Evolutionary conservation across 73 alveolate species (phyloP).

Genomic region (Paramecium sexaurelia): DNA sequence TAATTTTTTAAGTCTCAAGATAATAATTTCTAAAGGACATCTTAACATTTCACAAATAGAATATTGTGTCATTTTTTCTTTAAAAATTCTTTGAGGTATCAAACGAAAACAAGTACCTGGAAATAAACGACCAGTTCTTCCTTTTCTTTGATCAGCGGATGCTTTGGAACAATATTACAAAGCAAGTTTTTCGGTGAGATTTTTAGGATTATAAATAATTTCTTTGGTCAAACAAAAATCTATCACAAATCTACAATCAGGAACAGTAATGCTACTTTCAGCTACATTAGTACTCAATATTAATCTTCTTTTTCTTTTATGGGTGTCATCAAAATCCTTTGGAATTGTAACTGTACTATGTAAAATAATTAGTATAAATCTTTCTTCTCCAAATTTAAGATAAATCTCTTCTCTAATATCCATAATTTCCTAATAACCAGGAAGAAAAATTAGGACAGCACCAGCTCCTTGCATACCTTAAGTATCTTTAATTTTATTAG

Average conservation of each 20-base stretch:
- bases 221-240: conserved; percentile 97
- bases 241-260: conserved; percentile 92
- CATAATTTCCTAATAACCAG: conserved; percentile 82
- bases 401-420: conserved; percentile 69
- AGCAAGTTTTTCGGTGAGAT: conserved; percentile 84
- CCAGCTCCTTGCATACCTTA: conserved; percentile 70
- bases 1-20: conserved; percentile 89
- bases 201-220: conserved; percentile 88
- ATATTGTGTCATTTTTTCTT: conserved; percentile 79
- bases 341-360: conserved; percentile 73
- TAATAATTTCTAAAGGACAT: conserved; percentile 96
- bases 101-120: conserved; percentile 91
- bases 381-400: conserved; percentile 57
- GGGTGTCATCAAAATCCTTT: conserved; percentile 42
- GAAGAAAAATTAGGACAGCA: conserved; percentile 87
- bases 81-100: conserved; percentile 81
- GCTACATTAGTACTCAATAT: conserved; percentile 98
- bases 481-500: not conserved
- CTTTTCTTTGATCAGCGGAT: conserved; percentile 94
- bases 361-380: conserved; percentile 71
- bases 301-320: conserved; percentile 83
- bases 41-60: conserved; percentile 95
- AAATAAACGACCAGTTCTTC: conserved; percentile 84
- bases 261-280: conserved; percentile 97
- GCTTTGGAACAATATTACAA: conserved; percentile 96